Percentiles rank a stretch among this genome's conserved stretches.
Conservation (phyloP, 192 early-diverging fungal species). For the Diversispora epigaea region DNA sequence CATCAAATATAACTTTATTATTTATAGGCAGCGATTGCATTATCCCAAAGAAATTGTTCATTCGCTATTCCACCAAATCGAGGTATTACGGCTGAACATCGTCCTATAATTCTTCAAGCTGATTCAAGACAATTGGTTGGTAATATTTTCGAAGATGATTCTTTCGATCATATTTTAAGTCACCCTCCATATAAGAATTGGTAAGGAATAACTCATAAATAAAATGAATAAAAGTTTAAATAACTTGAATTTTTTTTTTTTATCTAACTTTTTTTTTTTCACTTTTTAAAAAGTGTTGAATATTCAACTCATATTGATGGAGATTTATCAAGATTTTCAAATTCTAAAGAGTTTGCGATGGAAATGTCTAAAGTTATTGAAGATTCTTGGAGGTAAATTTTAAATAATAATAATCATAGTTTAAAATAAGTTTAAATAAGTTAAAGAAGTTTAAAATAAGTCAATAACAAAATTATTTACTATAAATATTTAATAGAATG, state of each 20-base stretch:
- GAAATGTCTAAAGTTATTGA: slow-evolving; percentile 74
- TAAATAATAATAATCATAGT: not conserved
- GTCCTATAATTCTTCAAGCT: slow-evolving; percentile 78
- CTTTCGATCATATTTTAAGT: slow-evolving; percentile 85
- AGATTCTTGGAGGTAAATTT: slow-evolving; percentile 64
- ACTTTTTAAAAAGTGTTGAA: slow-evolving; percentile 47
- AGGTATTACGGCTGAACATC: slow-evolving; percentile 69
- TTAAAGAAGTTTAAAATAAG: too few species aligned
- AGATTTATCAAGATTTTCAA: slow-evolving; percentile 79
- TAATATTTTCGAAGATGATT: slow-evolving; percentile 67
- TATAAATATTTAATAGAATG: slow-evolving; percentile 44
- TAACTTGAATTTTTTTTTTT: not conserved
- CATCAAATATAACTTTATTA: not conserved
- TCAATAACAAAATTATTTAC: not conserved
- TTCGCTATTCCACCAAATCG: slow-evolving; percentile 69
- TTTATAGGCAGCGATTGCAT: slow-evolving; percentile 67
- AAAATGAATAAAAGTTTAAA: too few species aligned
- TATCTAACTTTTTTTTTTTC: not conserved
- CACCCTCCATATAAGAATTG: slow-evolving; percentile 97
- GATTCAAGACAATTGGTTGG: slow-evolving; percentile 72
- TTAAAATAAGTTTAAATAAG: not conserved
- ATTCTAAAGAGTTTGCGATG: slow-evolving; percentile 66
- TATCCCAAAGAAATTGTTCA: slow-evolving; percentile 83
- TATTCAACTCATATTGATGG: slow-evolving; percentile 87
- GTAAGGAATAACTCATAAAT: not conserved